Base-by-base conservation (phyloP, 2,329 filamentous ascomycete genomes). In the Diaporthe sp. region DNA sequence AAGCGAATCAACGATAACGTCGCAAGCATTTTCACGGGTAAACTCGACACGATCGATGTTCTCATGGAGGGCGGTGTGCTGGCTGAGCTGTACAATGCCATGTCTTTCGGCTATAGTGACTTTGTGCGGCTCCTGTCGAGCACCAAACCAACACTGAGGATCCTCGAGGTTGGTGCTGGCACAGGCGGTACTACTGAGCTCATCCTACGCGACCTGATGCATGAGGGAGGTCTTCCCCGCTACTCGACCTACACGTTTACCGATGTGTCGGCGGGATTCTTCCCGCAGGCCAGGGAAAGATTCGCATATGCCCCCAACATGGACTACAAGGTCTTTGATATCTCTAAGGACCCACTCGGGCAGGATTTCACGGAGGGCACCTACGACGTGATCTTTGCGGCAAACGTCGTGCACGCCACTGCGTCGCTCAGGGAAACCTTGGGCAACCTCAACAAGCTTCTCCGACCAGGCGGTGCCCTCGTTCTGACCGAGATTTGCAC, bases 161-260 rank as follows among this genome's bases (percentile, higher is more conserved):
- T 85, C 38, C 77, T 85, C 4, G 80, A 83, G 69, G 68, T 84
- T 42, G 81, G 80, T 12, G 79, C 80, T 3, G 81, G 80, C n/a
- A 83, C 82, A 0, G 82, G 82, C 5, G 80, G 82, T 15, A 85
- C 84, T 0, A 85, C 84, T 2, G 45, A 60, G n/a, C 42, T 74
- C 22, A 77, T 77, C 13, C 71, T 76, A 4, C 73, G 70, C 13
- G 58, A 58, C 42, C 35, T 76, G 35, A 28, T 61, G 13, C 25
- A 38, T 7, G 47, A 60, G 15, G 60, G 19, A 2, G 61, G 66
- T 13, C 10, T 9, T 30, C 64, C 70, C 5, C 38, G 19, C 17
- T 79, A 77, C 55, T 54, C 70, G 15, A 33, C n/a, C 1, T 79
- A 78, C 68, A 76, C 68, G 2, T 79, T 74, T 35, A 79, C 78